Base-by-base conservation (phyloP, 2,329 filamentous ascomycete species). In the Plectosphaerella sp. region DNA sequence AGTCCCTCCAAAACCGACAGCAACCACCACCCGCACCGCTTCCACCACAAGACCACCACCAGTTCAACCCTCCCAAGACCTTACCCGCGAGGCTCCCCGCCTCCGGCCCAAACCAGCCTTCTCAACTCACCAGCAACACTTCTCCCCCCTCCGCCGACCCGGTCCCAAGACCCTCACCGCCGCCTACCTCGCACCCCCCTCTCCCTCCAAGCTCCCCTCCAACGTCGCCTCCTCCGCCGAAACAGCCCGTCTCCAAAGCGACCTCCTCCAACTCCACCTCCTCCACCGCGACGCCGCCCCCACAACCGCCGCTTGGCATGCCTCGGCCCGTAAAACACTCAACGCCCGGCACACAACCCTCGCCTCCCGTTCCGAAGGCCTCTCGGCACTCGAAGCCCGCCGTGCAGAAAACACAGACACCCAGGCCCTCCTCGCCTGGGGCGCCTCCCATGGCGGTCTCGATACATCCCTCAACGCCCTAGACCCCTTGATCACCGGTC, bases 121-220 rank as follows among this genome's bases (percentile, higher is more conserved):
- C 66, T 80, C 74, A 47, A 86, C 79, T 1, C 76, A 82, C 39
- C 84, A 88, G 58, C 84, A 88, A 58, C 83, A 87, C 67, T 87
- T 81, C 69, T 85, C 82, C 25, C 85, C 86, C 0, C 79, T 80
- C 45, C 87, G 87, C 61, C 74, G 72, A 4, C 69, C 75, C 9
- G 76, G 79, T 1, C 81, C 84, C 0, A 88, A 88, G 55, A 82
- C 84, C 5, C 71, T 82, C n/a, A 80, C 80, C 0, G 71, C 81
- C 14, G 72, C 76, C 41, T 78, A 75, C 66, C 75, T 85, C 45
- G 80, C 79, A 16, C 80, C 83, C 1, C 78, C 83, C 0, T 81
- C 82, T 3, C 83, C 84, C 1, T 81, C 79, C 28, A 84, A 85
- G 60, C 73, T 81, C 3, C 80, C 83, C 5, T 72, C 78, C 60